Evolutionary conservation across 2,329 filamentous ascomycete genomes (phyloP).

Genomic region (Paraconiothyrium sp.): DNA sequence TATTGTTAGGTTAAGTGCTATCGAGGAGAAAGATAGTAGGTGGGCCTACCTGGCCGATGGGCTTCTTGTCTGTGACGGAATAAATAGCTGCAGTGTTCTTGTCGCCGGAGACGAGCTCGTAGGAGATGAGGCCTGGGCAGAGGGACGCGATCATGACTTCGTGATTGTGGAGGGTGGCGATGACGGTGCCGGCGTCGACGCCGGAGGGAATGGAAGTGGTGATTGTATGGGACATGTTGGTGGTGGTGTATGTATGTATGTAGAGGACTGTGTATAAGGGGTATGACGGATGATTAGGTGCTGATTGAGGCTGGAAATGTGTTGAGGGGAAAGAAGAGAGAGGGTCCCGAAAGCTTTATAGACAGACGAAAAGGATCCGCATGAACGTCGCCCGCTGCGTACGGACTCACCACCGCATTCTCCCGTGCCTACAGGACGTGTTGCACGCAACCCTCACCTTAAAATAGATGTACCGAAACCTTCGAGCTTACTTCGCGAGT

Average conservation of each 20-base stretch:
- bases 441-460: background rate
- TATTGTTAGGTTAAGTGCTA: constrained; percentile 5
- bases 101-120: constrained; percentile 46
- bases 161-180: constrained; percentile 51
- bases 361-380: too few species aligned
- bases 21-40: background rate
- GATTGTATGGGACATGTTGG: constrained; percentile 50
- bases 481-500: background rate
- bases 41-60: constrained; percentile 46
- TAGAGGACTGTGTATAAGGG: background rate
- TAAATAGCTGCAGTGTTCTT: constrained; percentile 42
- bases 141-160: constrained; percentile 53
- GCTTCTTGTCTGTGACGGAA: constrained; percentile 52
- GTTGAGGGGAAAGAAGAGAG: background rate
- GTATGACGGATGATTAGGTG: constrained; percentile 3
- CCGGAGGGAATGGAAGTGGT: constrained; percentile 45
- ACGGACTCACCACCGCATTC: background rate
- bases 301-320: background rate
- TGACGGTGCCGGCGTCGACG: constrained; percentile 35
- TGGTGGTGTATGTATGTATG: constrained; percentile 16
- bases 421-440: background rate
- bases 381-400: too few species aligned
- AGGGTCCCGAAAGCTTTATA: background rate
- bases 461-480: constrained; percentile 7
- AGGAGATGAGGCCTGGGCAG: constrained; percentile 46